These are phyloP conservation scores for Gryganskiella cystojenkinii DNA, from an alignment of 192 early-diverging fungal species.

Conservation along the genomic window DNA sequence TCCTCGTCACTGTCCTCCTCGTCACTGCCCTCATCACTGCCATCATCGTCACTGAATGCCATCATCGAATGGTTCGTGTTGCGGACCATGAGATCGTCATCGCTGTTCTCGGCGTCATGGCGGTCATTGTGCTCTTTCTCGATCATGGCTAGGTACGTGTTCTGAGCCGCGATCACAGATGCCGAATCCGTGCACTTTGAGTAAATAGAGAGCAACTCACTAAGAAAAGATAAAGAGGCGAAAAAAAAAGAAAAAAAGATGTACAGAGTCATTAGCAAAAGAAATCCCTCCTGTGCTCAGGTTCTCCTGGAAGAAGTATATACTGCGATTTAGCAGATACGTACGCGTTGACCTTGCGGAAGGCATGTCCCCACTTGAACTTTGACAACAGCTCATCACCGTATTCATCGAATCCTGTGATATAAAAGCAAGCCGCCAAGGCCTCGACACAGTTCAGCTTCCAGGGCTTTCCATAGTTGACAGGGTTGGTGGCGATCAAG, in stretches of 20 bases:
- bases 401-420: constrained; percentile 76
- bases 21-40: constrained; percentile 60
- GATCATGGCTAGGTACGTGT: constrained; percentile 81
- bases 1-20: constrained; percentile 64
- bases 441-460: constrained; percentile 98
- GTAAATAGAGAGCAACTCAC: constrained; percentile 81
- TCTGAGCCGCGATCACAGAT: constrained; percentile 81
- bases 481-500: constrained; percentile 95
- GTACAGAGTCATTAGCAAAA: background rate
- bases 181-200: constrained; percentile 76
- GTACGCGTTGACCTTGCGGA: constrained; percentile 88
- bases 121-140: constrained; percentile 71
- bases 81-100: constrained; percentile 60
- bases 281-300: too few species aligned
- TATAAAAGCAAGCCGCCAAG: constrained; percentile 92
- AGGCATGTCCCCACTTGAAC: constrained; percentile 97
- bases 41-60: constrained; percentile 60
- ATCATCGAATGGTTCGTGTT: constrained; percentile 63
- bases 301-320: background rate
- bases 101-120: constrained; percentile 54
- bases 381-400: constrained; percentile 82
- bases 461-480: constrained; percentile 97
- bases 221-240: constrained; percentile 29
- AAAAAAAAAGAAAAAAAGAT: background rate
- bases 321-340: constrained; percentile 9